A percentile compares a stretch with the other conserved stretches of the same genome.
Evolutionary conservation across 805 yeast genomes (phyloP).

Genomic region (Candida glaebosa): DNA sequence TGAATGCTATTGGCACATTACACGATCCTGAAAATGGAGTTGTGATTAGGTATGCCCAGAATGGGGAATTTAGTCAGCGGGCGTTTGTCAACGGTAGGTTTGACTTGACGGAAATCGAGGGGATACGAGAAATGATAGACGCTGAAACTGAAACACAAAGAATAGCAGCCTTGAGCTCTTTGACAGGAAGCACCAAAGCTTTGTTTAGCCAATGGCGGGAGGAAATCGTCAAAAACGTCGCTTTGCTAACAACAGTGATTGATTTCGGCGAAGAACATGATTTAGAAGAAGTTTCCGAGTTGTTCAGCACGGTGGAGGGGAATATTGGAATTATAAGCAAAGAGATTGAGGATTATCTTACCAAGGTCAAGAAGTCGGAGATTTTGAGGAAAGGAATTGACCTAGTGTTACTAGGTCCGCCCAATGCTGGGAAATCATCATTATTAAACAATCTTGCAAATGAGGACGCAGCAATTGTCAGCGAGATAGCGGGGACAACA

Average conservation of each 20-base stretch:
- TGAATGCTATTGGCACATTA: constrained; percentile 54
- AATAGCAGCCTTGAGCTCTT: constrained; percentile 64
- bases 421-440: constrained; percentile 95
- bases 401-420: constrained; percentile 78
- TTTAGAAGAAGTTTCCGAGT: constrained; percentile 55
- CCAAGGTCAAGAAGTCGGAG: constrained; percentile 53
- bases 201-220: constrained; percentile 66
- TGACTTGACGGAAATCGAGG: constrained; percentile 89
- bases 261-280: constrained; percentile 96
- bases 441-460: constrained; percentile 71
- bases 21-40: constrained; percentile 43
- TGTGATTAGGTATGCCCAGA: constrained; percentile 74
- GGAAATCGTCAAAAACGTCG: constrained; percentile 60
- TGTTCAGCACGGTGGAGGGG: constrained; percentile 48
- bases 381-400: constrained; percentile 70
- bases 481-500: constrained; percentile 91
- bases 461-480: constrained; percentile 85
- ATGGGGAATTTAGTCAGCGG: constrained; percentile 87
- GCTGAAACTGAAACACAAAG: constrained; percentile 94
- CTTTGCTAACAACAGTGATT: constrained; percentile 79
- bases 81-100: constrained; percentile 82
- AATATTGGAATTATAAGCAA: constrained; percentile 39
- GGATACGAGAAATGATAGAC: constrained; percentile 81
- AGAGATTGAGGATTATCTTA: constrained; percentile 45
- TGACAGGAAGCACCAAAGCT: constrained; percentile 62